Conservation (phyloP, 805 yeast species). For the Brettanomyces nanus region DNA sequence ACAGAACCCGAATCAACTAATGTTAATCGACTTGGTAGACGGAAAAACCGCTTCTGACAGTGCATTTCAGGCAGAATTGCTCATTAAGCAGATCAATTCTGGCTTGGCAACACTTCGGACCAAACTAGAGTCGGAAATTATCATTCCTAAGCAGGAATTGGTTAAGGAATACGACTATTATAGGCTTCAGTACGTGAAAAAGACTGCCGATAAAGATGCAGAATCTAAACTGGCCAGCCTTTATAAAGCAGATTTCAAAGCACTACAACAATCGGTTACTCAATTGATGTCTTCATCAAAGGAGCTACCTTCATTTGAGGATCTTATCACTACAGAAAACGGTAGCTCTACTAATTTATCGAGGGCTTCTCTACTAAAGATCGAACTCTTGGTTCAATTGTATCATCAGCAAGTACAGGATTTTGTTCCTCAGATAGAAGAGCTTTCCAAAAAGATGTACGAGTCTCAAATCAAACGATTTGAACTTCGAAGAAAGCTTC, state of each 20-base stretch:
- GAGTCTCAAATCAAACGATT: constrained; percentile 30
- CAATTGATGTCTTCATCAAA: constrained; percentile 14
- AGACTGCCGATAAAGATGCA: constrained; percentile 6
- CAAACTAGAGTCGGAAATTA: constrained; percentile 30
- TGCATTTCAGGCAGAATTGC: constrained; percentile 24
- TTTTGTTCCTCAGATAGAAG: constrained; percentile 26
- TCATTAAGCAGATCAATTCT: constrained; percentile 12
- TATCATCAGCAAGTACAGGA: constrained; percentile 15
- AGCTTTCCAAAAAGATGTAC: constrained; percentile 28
- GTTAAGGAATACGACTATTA: constrained; percentile 34
- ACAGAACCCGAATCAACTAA: constrained; percentile 9
- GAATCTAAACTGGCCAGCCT: constrained; percentile 11
- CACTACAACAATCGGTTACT: constrained; percentile 18
- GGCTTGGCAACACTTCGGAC: constrained; percentile 24
- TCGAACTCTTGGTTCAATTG: constrained; percentile 13
- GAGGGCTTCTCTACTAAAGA: constrained; percentile 16
- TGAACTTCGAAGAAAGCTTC: constrained; percentile 23
- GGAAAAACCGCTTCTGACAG: constrained; percentile 20
- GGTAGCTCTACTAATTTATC: constrained; percentile 22
- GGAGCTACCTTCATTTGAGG: constrained; percentile 23
- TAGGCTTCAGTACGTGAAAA: constrained; percentile 28
- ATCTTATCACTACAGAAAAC: constrained; percentile 22
- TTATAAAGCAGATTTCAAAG: constrained; percentile 14
- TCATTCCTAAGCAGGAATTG: constrained; percentile 27
- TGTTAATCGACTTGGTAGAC: constrained; percentile 28